These are phyloP conservation scores for Aureobasidium musti DNA, from an alignment of 2,329 filamentous ascomycete species.

Conservation along the genomic window DNA sequence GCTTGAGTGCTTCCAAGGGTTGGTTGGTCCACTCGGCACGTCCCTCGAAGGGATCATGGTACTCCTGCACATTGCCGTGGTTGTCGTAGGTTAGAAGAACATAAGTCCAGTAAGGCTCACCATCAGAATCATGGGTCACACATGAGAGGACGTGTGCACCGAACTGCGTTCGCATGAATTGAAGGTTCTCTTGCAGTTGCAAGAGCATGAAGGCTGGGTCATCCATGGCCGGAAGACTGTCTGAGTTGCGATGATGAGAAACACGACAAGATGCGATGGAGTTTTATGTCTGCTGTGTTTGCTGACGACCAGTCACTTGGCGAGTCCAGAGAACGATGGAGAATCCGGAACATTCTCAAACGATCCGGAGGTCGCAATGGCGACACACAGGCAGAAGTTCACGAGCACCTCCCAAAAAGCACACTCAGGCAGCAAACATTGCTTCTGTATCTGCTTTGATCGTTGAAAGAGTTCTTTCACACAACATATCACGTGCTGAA, in stretches of 20 bases:
- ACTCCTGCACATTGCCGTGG: slow-evolving; percentile 1
- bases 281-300: neutral
- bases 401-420: neutral
- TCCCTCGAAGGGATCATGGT: neutral
- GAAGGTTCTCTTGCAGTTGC: slow-evolving; percentile 10
- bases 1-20: neutral
- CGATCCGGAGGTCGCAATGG: neutral
- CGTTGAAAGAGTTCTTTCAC: neutral
- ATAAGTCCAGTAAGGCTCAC: slow-evolving; percentile 3
- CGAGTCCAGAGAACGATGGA: neutral
- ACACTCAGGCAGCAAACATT: no score
- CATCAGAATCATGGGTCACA: neutral
- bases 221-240: neutral
- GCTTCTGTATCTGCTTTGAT: neutral
- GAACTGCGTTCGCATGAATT: neutral
- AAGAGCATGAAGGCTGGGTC: slow-evolving; percentile 13
- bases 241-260: neutral
- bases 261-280: neutral
- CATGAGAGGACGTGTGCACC: neutral
- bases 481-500: neutral
- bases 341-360: neutral
- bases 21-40: slow-evolving; percentile 2
- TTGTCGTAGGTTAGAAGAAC: slow-evolving; percentile 2
- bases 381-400: neutral
- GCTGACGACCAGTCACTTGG: neutral